Base-by-base conservation (phyloP, 164 flowering plant genomes). In the Umbellularia californica region DNA sequence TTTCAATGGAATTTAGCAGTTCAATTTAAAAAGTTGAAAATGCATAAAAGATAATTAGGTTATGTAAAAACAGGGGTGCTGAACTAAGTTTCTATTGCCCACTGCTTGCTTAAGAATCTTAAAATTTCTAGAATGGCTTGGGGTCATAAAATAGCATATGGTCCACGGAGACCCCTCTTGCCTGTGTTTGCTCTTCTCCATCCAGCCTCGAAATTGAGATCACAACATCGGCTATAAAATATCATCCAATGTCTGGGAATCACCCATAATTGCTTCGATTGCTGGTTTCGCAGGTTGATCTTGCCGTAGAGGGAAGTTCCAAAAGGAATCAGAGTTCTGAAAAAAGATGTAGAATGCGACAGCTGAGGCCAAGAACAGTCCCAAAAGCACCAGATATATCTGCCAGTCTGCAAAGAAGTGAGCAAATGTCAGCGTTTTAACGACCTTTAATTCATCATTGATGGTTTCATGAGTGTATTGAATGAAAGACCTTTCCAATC, bases 401-500 rank as follows among this genome's bases (percentile, higher is more conserved):
- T 93, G 99, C 99, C 99, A 93, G 27, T 88, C 99, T 93, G 97
- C 88, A 84, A 25, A 58, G 47, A 28, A 67, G 28, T 24, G 41
- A 69, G 17, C 50, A 33, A 71, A 62, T 67, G 72, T 76, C 30
- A 80, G 75, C 28, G 20, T 50, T 30, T 30, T 41, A 69, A 2
- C 70, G 20, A 69, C 71, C 24, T 19, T 6, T 28, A 50, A 69
- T 13, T 20, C 35, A 20, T 27, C 2, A 6, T 41, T 23, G 71
- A 47, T 50, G 71, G 25, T 13, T 27, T 15, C n/a, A 41, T 9
- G 55, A 30, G 71, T 4, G 10, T 9, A 69, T 30, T 68, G 75
- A 60, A 67, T 76, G 63, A 70, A 76, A 72, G 71, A 93, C 98
- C 97, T 93, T 95, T 95, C 99, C 98, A 95, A 72, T 95, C 98